A percentile compares a stretch with the other conserved stretches of the same genome.
phyloP scores from a whole-genome alignment of 2,329 filamentous ascomycete genomes.

The Aspergillus sp. region DNA sequence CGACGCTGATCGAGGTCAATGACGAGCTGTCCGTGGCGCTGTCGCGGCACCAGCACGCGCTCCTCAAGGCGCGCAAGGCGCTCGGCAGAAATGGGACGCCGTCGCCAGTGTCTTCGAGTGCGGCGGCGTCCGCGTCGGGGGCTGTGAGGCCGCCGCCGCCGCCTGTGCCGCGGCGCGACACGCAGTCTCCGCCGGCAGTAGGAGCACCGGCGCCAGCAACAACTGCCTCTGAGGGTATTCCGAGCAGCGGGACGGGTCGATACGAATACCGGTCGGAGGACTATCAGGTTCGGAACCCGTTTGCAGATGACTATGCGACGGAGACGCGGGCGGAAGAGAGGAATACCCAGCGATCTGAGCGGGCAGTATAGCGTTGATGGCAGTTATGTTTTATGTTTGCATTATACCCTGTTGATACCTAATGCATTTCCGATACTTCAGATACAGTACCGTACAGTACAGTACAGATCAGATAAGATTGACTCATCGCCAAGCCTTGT shows the following conservation, averaged over 20 bases:
- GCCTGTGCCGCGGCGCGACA: slow-evolving; percentile 9
- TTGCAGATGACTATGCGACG: slow-evolving; percentile 22
- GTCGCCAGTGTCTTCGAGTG: slow-evolving; percentile 10
- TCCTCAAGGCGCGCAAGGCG: slow-evolving; percentile 49
- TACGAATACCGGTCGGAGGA: slow-evolving; percentile 32
- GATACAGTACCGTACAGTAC: no score
- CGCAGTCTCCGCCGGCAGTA: slow-evolving; percentile 4
- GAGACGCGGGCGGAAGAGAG: background rate
- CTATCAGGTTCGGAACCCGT: slow-evolving; percentile 34
- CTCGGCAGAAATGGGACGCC: slow-evolving; percentile 13
- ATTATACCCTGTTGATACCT: background rate
- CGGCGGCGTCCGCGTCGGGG: slow-evolving; percentile 7
- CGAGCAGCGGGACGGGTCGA: slow-evolving; percentile 6
- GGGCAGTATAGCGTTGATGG: background rate
- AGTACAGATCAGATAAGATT: slow-evolving; percentile 10
- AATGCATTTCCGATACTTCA: no score
- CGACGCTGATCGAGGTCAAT: slow-evolving; percentile 87
- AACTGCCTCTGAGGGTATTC: slow-evolving; percentile 7
- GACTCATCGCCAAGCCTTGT: slow-evolving; percentile 5
- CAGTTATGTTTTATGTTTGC: background rate
- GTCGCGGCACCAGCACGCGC: slow-evolving; percentile 73
- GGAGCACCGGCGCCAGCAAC: slow-evolving; percentile 5
- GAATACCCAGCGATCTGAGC: background rate
- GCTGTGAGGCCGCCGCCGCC: slow-evolving; percentile 9
- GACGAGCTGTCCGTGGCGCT: slow-evolving; percentile 77